Evolutionary conservation across 2,329 filamentous ascomycete species (phyloP).

Genomic region (Aspergillus oerlinghausenensis): DNA sequence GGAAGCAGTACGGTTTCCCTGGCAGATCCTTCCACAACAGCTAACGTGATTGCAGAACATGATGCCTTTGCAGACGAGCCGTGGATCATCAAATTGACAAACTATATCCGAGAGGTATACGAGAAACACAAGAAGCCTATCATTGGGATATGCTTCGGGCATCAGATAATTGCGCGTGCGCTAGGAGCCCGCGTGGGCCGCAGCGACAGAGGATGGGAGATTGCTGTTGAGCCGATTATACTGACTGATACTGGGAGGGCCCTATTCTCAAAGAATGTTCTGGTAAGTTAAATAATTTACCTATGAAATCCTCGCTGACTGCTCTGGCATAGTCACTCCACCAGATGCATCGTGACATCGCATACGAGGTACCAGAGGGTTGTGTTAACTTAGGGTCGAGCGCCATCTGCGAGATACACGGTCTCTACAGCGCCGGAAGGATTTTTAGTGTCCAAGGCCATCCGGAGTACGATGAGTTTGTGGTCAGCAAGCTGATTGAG

Average conservation of each 20-base stretch:
- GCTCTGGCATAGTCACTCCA: constrained; percentile 24
- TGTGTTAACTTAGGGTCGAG: constrained; percentile 42
- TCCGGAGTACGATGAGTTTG: constrained; percentile 41
- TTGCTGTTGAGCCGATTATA: constrained; percentile 41
- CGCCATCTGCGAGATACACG: constrained; percentile 41
- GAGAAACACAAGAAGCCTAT: constrained; percentile 25
- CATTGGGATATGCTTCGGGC: constrained; percentile 48
- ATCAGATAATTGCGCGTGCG: constrained; percentile 46
- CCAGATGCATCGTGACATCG: constrained; percentile 49
- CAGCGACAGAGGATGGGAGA: constrained; percentile 43
- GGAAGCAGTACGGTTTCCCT: constrained; percentile 26
- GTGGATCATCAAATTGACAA: constrained; percentile 44
- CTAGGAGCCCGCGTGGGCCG: constrained; percentile 35
- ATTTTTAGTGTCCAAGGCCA: constrained; percentile 47
- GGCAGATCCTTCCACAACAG: not conserved
- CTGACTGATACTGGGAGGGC: constrained; percentile 39
- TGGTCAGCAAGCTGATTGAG: constrained; percentile 34
- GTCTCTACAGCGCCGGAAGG: constrained; percentile 37
- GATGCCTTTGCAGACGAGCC: constrained; percentile 42
- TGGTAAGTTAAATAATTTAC: constrained; percentile 14
- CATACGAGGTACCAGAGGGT: constrained; percentile 37
- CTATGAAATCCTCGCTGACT: not conserved
- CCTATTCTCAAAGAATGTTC: constrained; percentile 31
- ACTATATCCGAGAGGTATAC: constrained; percentile 33
- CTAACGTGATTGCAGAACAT: constrained; percentile 17